phyloP scores from a whole-genome alignment of 2,329 filamentous ascomycete species.

The Epichloe aotearoae region DNA sequence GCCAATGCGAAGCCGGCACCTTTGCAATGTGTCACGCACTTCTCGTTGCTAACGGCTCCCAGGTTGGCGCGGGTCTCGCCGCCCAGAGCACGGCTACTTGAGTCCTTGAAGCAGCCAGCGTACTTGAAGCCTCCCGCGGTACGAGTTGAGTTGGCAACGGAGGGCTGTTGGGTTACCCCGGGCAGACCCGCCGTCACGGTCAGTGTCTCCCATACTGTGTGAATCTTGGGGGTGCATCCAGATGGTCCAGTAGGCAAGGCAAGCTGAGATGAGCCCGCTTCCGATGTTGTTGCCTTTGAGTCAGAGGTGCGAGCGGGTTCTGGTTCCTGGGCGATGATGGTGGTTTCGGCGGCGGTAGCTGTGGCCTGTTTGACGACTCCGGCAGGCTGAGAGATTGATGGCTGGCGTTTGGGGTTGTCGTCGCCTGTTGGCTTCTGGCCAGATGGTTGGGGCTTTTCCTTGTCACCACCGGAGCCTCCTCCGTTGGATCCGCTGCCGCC shows the following conservation, averaged over 20 bases:
- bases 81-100: conserved; percentile 22
- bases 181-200: conserved; percentile 25
- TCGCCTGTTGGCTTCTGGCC: background rate
- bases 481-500: conserved; percentile 14
- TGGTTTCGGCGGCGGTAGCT: background rate
- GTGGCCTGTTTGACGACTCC: background rate
- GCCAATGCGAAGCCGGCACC: conserved; percentile 28
- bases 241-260: conserved; percentile 9
- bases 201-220: conserved; percentile 32
- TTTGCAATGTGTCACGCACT: conserved; percentile 36
- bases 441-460: background rate
- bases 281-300: conserved; percentile 7
- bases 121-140: conserved; percentile 21
- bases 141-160: conserved; percentile 7
- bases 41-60: conserved; percentile 28
- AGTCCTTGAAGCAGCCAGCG: conserved; percentile 31
- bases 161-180: conserved; percentile 7
- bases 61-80: conserved; percentile 27
- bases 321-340: background rate
- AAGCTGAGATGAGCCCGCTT: conserved; percentile 8
- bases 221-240: conserved; percentile 15
- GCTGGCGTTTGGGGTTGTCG: background rate
- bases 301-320: background rate
- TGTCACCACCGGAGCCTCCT: conserved; percentile 5
- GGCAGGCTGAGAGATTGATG: background rate